Conservation (phyloP, 495 filamentous ascomycete species). For the Penicillium riverlandense region DNA sequence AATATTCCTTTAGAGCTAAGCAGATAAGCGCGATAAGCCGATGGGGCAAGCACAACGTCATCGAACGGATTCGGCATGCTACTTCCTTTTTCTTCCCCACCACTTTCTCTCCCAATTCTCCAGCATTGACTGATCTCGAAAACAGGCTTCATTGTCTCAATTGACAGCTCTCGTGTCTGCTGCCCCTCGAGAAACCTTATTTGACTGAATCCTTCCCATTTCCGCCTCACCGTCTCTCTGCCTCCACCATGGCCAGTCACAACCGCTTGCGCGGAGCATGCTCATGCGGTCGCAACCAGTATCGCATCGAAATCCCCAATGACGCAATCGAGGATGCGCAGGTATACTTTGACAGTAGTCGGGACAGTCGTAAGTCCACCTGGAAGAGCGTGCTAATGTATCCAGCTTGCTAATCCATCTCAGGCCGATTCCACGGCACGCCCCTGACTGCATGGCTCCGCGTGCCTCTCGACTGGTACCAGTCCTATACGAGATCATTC, state of each 20-base stretch:
- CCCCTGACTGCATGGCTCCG: conserved; percentile 72
- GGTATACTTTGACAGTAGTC: conserved; percentile 62
- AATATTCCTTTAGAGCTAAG: neutral
- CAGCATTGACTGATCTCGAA: too few species aligned
- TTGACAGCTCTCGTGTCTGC: too few species aligned
- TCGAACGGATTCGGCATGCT: conserved; percentile 15
- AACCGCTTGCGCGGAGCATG: conserved; percentile 65
- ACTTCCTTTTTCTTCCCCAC: conserved; percentile 4
- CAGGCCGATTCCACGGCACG: conserved; percentile 60
- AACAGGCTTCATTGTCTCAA: too few species aligned
- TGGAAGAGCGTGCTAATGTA: neutral
- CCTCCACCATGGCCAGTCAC: conserved; percentile 17
- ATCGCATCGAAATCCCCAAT: conserved; percentile 61
- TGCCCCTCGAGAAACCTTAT: neutral
- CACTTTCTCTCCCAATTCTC: neutral
- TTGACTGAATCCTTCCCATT: neutral
- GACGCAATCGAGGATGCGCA: conserved; percentile 47
- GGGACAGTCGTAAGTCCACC: conserved; percentile 52
- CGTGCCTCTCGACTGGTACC: conserved; percentile 70
- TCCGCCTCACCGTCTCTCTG: neutral
- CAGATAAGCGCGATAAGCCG: conserved; percentile 15
- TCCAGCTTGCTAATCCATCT: conserved; percentile 1
- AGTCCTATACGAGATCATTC: conserved; percentile 61
- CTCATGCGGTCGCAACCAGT: conserved; percentile 79
- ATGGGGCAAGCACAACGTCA: conserved; percentile 26